Evolutionary conservation across 129 eudicot species (phyloP), one percentile per base, ranked within the genome.

Genomic region (Logfia minima): DNA sequence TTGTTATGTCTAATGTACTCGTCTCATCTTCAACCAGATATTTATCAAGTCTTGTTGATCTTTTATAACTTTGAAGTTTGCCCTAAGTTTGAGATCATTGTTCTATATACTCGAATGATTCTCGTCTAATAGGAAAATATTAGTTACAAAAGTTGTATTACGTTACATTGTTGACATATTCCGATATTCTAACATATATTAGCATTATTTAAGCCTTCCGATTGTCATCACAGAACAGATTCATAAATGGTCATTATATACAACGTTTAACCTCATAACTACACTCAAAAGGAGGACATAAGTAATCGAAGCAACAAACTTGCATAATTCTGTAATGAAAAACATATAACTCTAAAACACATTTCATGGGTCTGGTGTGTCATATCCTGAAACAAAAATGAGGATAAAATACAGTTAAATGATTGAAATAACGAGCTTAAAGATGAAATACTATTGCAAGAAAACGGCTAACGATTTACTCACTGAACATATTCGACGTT

Each of bases 401-500:
- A 66, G 0, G 2, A 37, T 21, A 0, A 60, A 62, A 22, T 13
- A 74, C 1, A 14, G 59, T 74, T 74, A 74, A 17, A 74, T 5
- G 17, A 18, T 35, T 22, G 26, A 24, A 18, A 58, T 21, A 32
- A n/a, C 14, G 16, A 35, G 35, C 35, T 6, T 8, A 29, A 67
- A 22, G 19, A 75, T 65, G 41, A 65, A 65, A 65, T 34, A 53
- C 53, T 32, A 55, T 68, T 5, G 17, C 17, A 53, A 55, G 6
- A 72, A 55, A 53, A 53, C 4, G 4, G 0, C 0, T 4, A 8
- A 16, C 0, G 31, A 0, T 55, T 31, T 70, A 26, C 76, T 11
- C 81, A 88, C 92, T 85, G 84, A 52, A 85, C 72, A 4, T 74
- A 84, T 80, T 88, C 90, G 1, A 88, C 68, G 70, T 84, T 84